Evolutionary conservation across 345 rosid genomes (phyloP).

Genomic region (Moricandia moricandioides): DNA sequence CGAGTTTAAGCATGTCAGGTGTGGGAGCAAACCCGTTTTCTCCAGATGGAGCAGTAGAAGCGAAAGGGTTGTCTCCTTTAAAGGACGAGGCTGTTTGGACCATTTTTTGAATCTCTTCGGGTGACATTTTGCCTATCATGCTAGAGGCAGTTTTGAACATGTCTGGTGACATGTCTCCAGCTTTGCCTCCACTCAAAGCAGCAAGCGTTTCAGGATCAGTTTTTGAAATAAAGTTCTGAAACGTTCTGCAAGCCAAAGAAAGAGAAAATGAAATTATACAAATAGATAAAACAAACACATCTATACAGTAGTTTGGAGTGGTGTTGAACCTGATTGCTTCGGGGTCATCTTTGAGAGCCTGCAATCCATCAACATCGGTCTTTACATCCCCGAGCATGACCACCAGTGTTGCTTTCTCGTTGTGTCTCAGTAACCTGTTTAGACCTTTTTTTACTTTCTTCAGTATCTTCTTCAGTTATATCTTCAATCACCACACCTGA

Average conservation of each 20-base stretch:
- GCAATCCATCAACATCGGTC: conserved; percentile 50
- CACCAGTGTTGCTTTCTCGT: conserved; percentile 30
- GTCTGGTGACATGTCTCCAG: conserved; percentile 73
- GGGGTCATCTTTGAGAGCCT: conserved; percentile 70
- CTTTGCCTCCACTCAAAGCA: conserved; percentile 67
- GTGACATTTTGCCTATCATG: conserved; percentile 88
- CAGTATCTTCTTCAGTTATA: conserved; percentile 57
- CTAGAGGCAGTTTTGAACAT: conserved; percentile 79
- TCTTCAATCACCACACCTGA: conserved; percentile 75
- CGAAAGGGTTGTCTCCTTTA: conserved; percentile 35
- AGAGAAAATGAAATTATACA: neutral
- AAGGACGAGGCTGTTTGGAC: conserved; percentile 28
- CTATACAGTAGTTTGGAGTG: neutral
- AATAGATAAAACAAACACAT: too few species aligned
- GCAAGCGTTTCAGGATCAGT: conserved; percentile 70
- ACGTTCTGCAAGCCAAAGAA: conserved; percentile 49
- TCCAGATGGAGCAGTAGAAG: conserved; percentile 27
- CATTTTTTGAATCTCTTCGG: conserved; percentile 87
- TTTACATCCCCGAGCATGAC: conserved; percentile 22
- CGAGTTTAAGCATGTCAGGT: conserved; percentile 85
- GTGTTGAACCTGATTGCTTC: conserved; percentile 67
- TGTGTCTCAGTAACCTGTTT: conserved; percentile 33
- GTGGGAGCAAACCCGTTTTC: conserved; percentile 48
- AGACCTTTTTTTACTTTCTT: conserved; percentile 34
- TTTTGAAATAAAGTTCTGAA: conserved; percentile 73